These are phyloP conservation scores for Smittium mucronatum DNA, from an alignment of 371 early-diverging fungal genomes.

Conservation along the genomic window DNA sequence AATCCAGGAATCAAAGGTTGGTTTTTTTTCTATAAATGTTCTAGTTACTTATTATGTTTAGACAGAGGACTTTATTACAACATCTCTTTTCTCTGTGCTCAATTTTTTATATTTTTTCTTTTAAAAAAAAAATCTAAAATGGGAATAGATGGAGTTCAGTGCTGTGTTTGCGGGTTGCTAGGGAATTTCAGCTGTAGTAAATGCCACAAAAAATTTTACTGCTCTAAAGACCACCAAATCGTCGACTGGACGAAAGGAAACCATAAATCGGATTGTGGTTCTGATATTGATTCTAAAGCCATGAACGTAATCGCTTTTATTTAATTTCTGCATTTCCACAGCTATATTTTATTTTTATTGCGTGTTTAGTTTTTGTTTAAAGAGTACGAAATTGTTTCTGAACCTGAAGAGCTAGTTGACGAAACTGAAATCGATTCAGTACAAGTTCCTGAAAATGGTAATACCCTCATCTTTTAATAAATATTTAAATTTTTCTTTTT, in stretches of 20 bases:
- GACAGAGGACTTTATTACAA: too few relatives aligned
- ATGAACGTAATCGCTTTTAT: too few relatives aligned
- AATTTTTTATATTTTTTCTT: too few relatives aligned
- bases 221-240: conserved; percentile 72
- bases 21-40: too few relatives aligned
- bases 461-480: too few relatives aligned
- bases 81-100: too few relatives aligned
- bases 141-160: not conserved
- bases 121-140: not conserved
- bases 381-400: conserved; percentile 6
- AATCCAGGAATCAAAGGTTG: conserved; percentile 14
- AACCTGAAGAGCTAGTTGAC: conserved; percentile 12
- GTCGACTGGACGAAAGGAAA: conserved; percentile 64
- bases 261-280: conserved; percentile 56
- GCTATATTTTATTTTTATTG: not conserved
- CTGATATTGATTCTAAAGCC: conserved; percentile 2
- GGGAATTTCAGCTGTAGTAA: conserved; percentile 65
- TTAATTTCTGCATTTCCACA: not conserved
- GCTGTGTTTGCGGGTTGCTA: conserved; percentile 59
- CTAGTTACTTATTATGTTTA: too few relatives aligned
- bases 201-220: conserved; percentile 62
- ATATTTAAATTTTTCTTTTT: too few relatives aligned
- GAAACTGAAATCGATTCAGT: conserved; percentile 1
- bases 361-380: conserved; percentile 6
- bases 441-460: too few relatives aligned